Evolutionary conservation across 805 yeast genomes (phyloP).

Genomic region (Scheffersomyces ergatensis): DNA sequence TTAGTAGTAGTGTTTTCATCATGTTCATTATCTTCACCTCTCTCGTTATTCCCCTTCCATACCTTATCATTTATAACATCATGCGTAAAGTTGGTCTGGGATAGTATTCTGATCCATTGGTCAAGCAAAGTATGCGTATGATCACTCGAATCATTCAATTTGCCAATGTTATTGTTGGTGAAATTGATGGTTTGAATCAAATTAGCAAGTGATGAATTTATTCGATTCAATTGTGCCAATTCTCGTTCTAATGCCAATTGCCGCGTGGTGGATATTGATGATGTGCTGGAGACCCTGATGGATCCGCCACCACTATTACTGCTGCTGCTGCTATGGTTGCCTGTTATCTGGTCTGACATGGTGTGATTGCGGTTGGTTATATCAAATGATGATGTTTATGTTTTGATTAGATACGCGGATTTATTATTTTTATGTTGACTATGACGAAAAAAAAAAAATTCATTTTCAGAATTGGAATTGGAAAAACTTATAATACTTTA

Average conservation of each 20-base stretch:
- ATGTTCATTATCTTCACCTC: constrained; percentile 5
- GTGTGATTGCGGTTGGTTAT: too few species aligned
- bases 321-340: background rate
- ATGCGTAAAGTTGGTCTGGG: constrained; percentile 57
- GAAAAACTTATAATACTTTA: too few species aligned
- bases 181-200: constrained; percentile 10
- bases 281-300: too few species aligned
- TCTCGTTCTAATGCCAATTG: constrained; percentile 24
- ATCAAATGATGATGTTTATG: too few species aligned
- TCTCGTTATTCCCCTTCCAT: constrained; percentile 31
- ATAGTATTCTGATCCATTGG: constrained; percentile 60
- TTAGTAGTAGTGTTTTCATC: constrained; percentile 14
- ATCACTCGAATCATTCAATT: constrained; percentile 40
- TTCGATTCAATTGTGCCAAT: constrained; percentile 25
- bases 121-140: constrained; percentile 51
- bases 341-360: background rate
- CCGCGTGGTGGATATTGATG: background rate
- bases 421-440: too few species aligned
- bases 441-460: too few species aligned
- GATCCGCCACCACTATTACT: background rate
- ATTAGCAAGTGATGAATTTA: constrained; percentile 30
- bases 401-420: too few species aligned
- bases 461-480: too few species aligned
- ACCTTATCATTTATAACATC: constrained; percentile 43
- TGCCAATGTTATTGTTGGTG: constrained; percentile 25